Evolutionary conservation across 805 yeast genomes (phyloP).

Genomic region (Clavispora carvajalis): DNA sequence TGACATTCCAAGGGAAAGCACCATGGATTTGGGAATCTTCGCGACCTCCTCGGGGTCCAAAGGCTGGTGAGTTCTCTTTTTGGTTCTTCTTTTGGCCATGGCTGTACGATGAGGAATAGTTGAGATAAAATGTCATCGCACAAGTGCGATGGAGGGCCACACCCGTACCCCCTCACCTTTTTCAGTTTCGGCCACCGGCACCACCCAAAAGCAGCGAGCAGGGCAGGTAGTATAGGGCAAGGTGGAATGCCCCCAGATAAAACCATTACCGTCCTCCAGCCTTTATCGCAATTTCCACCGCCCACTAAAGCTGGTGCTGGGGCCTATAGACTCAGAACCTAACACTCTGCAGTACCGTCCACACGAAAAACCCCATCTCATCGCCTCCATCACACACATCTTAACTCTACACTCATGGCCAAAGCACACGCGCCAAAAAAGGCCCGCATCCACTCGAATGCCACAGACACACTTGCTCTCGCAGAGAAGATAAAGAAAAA

Average conservation of each 20-base stretch:
- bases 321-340: background rate
- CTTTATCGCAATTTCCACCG: no score
- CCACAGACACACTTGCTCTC: conserved; percentile 38
- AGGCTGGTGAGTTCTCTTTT: conserved; percentile 81
- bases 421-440: conserved; percentile 6
- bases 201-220: no score
- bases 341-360: background rate
- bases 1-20: conserved; percentile 75
- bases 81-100: conserved; percentile 45
- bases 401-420: conserved; percentile 3
- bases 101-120: background rate
- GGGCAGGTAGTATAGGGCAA: no score
- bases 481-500: conserved; percentile 50
- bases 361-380: background rate
- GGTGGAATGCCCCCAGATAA: no score
- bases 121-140: conserved; percentile 2
- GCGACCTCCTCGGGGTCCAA: conserved; percentile 59
- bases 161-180: conserved; percentile 10
- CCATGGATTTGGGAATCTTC: conserved; percentile 90
- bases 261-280: no score
- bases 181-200: no score
- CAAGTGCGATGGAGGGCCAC: background rate
- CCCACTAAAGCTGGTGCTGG: background rate
- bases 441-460: conserved; percentile 11
- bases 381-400: background rate